These are phyloP conservation scores for Kregervanrija delftensis DNA, from an alignment of 805 yeast genomes.

Conservation along the genomic window DNA sequence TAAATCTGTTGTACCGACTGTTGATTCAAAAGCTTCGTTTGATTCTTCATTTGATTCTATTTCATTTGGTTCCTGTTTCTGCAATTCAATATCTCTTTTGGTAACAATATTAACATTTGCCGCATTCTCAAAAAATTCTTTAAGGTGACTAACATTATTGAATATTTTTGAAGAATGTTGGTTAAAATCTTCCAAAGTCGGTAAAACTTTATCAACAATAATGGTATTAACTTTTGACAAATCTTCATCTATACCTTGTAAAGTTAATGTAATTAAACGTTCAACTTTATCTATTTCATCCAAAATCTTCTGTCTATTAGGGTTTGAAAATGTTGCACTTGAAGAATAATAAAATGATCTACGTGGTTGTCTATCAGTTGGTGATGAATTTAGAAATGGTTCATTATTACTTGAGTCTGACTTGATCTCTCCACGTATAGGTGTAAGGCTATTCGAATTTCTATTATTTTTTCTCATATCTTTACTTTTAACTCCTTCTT, in stretches of 20 bases:
- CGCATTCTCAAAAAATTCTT: constrained; percentile 58
- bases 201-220: constrained; percentile 61
- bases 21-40: background rate
- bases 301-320: constrained; percentile 9
- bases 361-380: constrained; percentile 17
- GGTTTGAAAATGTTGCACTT: constrained; percentile 5
- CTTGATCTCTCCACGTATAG: too few species aligned
- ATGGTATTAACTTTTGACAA: constrained; percentile 60
- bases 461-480: too few species aligned
- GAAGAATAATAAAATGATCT: constrained; percentile 27
- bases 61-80: background rate
- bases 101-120: constrained; percentile 26
- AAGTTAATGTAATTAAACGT: constrained; percentile 67
- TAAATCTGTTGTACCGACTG: constrained; percentile 1
- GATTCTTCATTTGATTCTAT: background rate
- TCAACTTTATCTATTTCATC: constrained; percentile 60
- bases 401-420: too few species aligned
- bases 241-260: constrained; percentile 76
- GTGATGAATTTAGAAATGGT: background rate
- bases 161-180: constrained; percentile 52
- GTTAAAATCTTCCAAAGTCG: constrained; percentile 57
- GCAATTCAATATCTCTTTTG: constrained; percentile 5
- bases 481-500: too few species aligned
- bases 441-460: too few species aligned
- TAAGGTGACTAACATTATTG: constrained; percentile 68